Evolutionary conservation across 1,139 yeast species (phyloP).

Genomic region (Saccharomyces pastorianus): DNA sequence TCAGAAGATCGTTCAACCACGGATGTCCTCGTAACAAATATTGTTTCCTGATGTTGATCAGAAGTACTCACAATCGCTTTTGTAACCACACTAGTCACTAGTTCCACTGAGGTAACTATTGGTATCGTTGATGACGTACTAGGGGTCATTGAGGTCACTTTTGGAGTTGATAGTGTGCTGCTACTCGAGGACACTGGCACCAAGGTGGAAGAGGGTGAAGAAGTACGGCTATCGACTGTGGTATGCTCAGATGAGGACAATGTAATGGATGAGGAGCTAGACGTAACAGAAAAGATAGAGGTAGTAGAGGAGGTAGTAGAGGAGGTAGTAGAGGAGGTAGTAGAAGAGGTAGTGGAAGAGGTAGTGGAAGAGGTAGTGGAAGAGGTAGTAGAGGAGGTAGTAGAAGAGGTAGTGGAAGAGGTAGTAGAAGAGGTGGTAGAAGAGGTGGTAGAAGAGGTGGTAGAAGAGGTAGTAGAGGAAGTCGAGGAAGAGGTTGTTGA

Average conservation of each 20-base stretch:
- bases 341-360: constrained; percentile 2
- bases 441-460: background rate
- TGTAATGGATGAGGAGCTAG: constrained; percentile 4
- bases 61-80: constrained; percentile 9
- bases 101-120: constrained; percentile 9
- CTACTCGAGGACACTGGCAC: constrained; percentile 10
- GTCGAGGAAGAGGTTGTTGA: constrained; percentile 2
- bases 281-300: background rate
- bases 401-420: constrained; percentile 4
- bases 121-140: constrained; percentile 7
- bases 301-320: background rate
- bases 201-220: constrained; percentile 9
- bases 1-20: constrained; percentile 10
- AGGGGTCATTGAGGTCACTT: constrained; percentile 24
- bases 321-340: constrained; percentile 4
- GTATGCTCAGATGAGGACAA: constrained; percentile 2
- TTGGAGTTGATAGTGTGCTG: constrained; percentile 9
- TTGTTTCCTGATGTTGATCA: constrained; percentile 8
- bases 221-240: constrained; percentile 5
- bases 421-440: background rate
- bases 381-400: constrained; percentile 6
- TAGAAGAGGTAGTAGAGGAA: constrained; percentile 1
- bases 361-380: constrained; percentile 6
- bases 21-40: constrained; percentile 19
- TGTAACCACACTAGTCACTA: constrained; percentile 13